Evolutionary conservation across 2,329 filamentous ascomycete genomes (phyloP).

Genomic region (Venturia aucupariae): DNA sequence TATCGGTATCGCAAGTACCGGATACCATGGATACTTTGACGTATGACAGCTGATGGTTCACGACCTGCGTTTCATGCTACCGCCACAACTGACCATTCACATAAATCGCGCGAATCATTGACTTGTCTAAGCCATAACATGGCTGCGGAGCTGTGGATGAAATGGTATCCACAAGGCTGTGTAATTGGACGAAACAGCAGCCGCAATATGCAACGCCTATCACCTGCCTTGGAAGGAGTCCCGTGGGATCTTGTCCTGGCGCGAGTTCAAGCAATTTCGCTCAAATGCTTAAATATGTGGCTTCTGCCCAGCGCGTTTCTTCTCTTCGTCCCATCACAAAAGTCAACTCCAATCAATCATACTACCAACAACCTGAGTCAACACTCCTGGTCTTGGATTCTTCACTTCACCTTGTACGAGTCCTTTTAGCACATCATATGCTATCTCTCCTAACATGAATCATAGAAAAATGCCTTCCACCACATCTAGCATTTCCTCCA

Average conservation of each 20-base stretch:
- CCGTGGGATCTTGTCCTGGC: not conserved
- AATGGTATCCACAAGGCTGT: not conserved
- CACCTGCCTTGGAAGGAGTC: not conserved
- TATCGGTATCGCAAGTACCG: not conserved
- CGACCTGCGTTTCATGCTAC: constrained; percentile 3
- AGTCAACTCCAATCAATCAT: not conserved
- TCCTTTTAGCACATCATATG: not conserved
- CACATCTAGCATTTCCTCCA: constrained; percentile 7
- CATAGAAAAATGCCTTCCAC: constrained; percentile 6
- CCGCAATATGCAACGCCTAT: not conserved
- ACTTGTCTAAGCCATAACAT: not conserved
- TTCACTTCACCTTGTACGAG: too few species aligned
- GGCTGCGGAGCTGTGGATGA: not conserved
- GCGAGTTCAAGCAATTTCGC: not conserved
- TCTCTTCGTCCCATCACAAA: not conserved
- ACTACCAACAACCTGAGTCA: too few species aligned
- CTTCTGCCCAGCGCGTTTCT: not conserved
- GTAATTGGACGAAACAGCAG: not conserved
- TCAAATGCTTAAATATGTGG: not conserved
- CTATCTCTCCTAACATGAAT: not conserved
- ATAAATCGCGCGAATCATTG: not conserved
- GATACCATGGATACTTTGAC: not conserved
- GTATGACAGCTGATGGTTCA: not conserved
- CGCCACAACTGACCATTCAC: not conserved
- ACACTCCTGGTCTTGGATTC: not conserved